Base-by-base conservation (phyloP, 129 eudicot species). In the Heracleum sosnowskyi region DNA sequence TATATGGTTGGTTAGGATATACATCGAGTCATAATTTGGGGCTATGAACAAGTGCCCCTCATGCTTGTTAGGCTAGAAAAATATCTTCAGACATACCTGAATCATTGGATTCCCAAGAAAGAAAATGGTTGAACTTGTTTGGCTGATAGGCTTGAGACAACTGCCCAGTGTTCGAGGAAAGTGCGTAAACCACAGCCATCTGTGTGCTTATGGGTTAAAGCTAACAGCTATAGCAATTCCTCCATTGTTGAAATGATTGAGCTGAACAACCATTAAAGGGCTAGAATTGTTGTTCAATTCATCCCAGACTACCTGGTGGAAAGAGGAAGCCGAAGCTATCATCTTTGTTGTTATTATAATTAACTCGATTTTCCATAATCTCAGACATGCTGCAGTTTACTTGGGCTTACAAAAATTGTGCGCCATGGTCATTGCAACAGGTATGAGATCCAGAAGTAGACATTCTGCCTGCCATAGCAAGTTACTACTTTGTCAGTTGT, bases 371-470 rank as follows among this genome's bases (percentile, higher is more conserved):
- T 46, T 73, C 66, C 20, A 46, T 78, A 4, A 74, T 40, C 22
- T 83, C 63, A 4, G 73, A 36, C 26, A 78, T 51, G 7, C 35
- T 13, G 73, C 63, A 51, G 8, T 51, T 16, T n/a, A 26, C 41
- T 46, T 2, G 69, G 12, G 79, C 80, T 75, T 74, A 77, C 1
- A 64, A 5, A 45, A 78, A 78, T 20, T 74, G 77, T 18, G 31
- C 66, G 3, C 87, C 86, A 11, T 79, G 55, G 7, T 80, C 81
- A n/a, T 63, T 77, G 13, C 84, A 84, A 40, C 40, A 49, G 28
- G 80, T 76, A 11, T 37, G 22, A 33, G 47, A 17, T 71, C 49
- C 47, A 36, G n/a, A 42, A 20, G 46, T 79, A 20, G 37, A 20
- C 8, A 79, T 29, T 74, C 76, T 57, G 18, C 83, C 86, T 1